Base-by-base conservation (phyloP, 2,329 filamentous ascomycete species). In the Aureobasidium vineae region DNA sequence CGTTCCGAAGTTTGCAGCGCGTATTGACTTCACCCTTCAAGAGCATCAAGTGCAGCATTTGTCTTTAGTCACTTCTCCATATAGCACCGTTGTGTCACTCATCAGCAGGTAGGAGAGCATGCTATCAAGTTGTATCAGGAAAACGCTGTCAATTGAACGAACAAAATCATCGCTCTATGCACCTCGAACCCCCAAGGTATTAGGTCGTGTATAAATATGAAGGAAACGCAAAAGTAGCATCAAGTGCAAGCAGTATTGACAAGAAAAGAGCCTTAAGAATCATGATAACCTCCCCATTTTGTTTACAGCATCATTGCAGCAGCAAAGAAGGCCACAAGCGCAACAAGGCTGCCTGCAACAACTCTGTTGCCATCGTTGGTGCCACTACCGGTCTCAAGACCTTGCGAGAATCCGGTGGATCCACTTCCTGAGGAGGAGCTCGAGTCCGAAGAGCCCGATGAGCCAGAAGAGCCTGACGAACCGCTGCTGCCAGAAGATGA, bases 291-390 rank as follows among this genome's bases (percentile, higher is more conserved):
- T 45, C 10, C 19, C 49, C 38, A 45, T 59, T 38, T 40, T 40
- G 47, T 31, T 41, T 68, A 77, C 26, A 77, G 63, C 72, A 77
- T 72, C 69, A 77, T 68, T 45, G 75, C 75, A 23, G 74, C 75
- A 54, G 73, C 72, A 61, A 78, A 75, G 68, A 77, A 77, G 28
- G 75, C 76, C 45, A 78, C 67, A 65, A 78, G 69, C 28, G 76
- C 76, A 19, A 78, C 70, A 38, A 73, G 73, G 67, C 75, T 76
- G 68, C 75, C 76, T 15, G 75, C 75, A 31, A 74, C 71, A 36
- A 75, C 72, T 61, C 71, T 72, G 65, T 71, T 71, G 15, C 74
- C 74, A 43, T 72, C 70, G 63, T 68, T 72, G 33, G 63, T 67
- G 36, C 65, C 65, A 61, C 59, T 71, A 68, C 71, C 67, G 43